Evolutionary conservation across 2,329 filamentous ascomycete species (phyloP), one percentile per base, ranked within the genome.

Genomic region (Calonectria multiphialidica): DNA sequence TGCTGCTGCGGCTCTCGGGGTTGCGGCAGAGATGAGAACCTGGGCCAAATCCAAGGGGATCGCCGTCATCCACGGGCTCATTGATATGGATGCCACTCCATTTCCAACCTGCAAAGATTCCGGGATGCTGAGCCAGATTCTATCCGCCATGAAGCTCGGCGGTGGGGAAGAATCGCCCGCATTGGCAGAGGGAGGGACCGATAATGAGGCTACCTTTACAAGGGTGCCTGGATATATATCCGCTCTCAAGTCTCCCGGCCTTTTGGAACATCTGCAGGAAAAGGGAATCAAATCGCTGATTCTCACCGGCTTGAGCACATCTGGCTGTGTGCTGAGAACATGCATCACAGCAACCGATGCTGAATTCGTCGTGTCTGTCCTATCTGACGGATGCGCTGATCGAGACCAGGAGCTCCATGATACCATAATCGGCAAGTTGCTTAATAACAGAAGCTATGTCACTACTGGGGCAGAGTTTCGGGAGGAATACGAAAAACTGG

Each of bases 291-390:
- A 64, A 28, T 71, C 69, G 4, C 47, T 71, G 30, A 62, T 71
- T 16, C 44, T 71, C 2, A 71, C 69, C n/a, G 69, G 69, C n/a
- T 16, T 71, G 7, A 71, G 69, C 49, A 63, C 69, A 18, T 71
- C 69, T 4, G 69, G 69, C 1, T 71, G 69, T 42, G 69, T 71
- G 13, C 6, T 71, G n/a, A 55, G 69, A 18, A 47, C 69, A 18
- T 30, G 64, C 10, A 40, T 68, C 15, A 16, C 69, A n/a, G 64
- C 69, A 16, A 68, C 69, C 9, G 69, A 71, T 21, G 69, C 69
- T 25, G 69, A 67, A 30, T 71, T 63, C 37, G 69, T 71, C 10
- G 69, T 68, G 8, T 45, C 69, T 3, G 69, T 68, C 21, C 47
- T 71, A 18, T 68, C 69, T 25, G 64, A 71, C 21, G 69, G 40